A percentile compares a stretch with the other conserved stretches of the same genome.
Conservation (phyloP, 1,284 basidiomycete genomes). For the Trametes sp. region DNA sequence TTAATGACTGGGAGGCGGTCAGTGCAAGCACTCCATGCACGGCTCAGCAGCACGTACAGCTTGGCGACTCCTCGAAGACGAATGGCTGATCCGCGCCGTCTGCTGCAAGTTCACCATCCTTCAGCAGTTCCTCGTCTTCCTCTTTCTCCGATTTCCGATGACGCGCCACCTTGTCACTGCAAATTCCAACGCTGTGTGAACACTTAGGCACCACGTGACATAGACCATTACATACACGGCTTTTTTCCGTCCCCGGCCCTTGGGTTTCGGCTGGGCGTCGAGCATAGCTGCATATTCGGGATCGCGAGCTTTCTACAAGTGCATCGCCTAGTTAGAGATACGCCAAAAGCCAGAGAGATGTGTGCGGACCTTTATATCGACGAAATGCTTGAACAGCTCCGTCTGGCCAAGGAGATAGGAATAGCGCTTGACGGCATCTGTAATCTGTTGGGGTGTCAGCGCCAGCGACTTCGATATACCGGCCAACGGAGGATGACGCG, state of each 20-base stretch:
- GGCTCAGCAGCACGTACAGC: constrained; percentile 64
- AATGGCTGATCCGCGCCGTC: constrained; percentile 87
- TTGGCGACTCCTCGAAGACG: constrained; percentile 92
- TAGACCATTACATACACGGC: constrained; percentile 55
- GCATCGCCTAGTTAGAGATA: neutral
- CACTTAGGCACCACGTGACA: neutral
- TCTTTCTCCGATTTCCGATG: constrained; percentile 98
- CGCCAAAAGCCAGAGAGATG: neutral
- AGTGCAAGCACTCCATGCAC: constrained; percentile 14
- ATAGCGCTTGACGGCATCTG: constrained; percentile 96
- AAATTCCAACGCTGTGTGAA: constrained; percentile 9
- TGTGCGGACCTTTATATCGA: constrained; percentile 85
- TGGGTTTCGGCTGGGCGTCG: constrained; percentile 83
- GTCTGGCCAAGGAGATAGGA: constrained; percentile 95
- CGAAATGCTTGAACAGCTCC: constrained; percentile 95
- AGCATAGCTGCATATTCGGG: constrained; percentile 93
- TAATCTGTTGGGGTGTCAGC: constrained; percentile 59
- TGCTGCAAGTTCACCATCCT: constrained; percentile 82
- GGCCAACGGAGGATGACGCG: no score
- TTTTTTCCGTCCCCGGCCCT: constrained; percentile 84
- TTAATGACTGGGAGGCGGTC: constrained; percentile 69
- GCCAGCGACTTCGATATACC: neutral
- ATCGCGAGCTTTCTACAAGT: constrained; percentile 84
- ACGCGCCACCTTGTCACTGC: constrained; percentile 77
- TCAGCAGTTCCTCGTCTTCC: constrained; percentile 94